Percentiles rank a stretch among this genome's conserved stretches.
Evolutionary conservation across 2,329 filamentous ascomycete species (phyloP).

Genomic region (Fusarium sp.): DNA sequence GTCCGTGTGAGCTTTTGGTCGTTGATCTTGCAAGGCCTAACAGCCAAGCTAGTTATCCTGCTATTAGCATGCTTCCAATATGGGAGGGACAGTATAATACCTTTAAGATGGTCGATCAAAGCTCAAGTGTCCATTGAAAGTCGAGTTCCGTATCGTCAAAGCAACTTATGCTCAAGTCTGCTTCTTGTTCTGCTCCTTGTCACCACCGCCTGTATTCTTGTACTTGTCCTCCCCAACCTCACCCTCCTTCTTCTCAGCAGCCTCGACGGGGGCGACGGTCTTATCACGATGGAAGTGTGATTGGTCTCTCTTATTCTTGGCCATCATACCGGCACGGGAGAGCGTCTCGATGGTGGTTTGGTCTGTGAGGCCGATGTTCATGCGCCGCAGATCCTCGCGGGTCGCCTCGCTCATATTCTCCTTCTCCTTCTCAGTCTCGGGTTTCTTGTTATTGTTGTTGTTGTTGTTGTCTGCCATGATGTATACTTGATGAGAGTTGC

Average conservation of each 20-base stretch:
- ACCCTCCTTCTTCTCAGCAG: not conserved
- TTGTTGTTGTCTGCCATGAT: not conserved
- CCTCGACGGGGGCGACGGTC: not conserved
- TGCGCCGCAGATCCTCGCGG: slow-evolving; percentile 27
- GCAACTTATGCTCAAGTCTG: not conserved
- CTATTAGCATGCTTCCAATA: not conserved
- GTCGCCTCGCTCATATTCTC: slow-evolving; percentile 8
- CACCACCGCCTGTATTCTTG: not conserved
- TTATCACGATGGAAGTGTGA: not conserved
- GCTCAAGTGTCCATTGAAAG: not conserved
- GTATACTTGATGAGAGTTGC: not conserved
- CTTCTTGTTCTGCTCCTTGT: not conserved
- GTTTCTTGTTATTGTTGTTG: not conserved
- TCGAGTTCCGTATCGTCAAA: not conserved
- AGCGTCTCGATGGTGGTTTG: slow-evolving; percentile 37
- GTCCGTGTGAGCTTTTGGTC: not conserved
- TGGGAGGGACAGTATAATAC: not conserved
- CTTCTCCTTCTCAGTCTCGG: not conserved
- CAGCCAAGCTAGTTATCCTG: not conserved
- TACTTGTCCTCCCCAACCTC: not conserved
- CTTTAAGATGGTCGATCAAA: not conserved
- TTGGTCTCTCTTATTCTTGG: slow-evolving; percentile 26
- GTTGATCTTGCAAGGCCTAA: not conserved
- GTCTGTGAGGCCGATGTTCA: slow-evolving; percentile 36
- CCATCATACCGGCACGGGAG: slow-evolving; percentile 19